Base-by-base conservation (phyloP, 768 basidiomycete genomes). In the Hortiboletus flavorubellus region DNA sequence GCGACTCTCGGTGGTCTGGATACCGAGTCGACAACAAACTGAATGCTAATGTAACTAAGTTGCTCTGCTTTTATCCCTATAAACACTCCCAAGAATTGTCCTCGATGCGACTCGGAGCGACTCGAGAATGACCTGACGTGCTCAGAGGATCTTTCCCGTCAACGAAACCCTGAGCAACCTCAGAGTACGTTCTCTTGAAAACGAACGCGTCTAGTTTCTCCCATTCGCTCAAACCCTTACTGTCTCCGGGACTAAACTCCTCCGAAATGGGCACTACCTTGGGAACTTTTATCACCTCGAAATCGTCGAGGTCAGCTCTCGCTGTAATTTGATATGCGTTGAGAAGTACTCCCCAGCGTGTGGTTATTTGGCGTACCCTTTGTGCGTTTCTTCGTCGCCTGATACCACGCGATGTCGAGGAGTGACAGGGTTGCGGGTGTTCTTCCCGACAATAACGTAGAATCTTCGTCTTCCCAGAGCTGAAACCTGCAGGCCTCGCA, bases 271-370 rank as follows among this genome's bases (percentile, higher is more conserved):
- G 40, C 14, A 67, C 21, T 5, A 65, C 62, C 34, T 34, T 62
- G 18, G 67, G 64, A 14, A 62, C 12, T 30, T 57, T 52, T 30
- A 68, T 40, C 2, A 69, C 49, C 16, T 71, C 69, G 21, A 69
- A 68, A 38, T 62, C 62, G 6, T 41, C 58, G 11, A 51, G n/a
- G 34, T 37, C n/a, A 18, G 49, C 49, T 41, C 48, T 48, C 34
- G 34, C 67, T 71, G 31, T 9, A 33, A 46, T 35, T 46, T 4
- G 4, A 38, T 16, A 4, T 34, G 14, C 14, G 29, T 14, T 56
- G 9, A 54, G 49, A 45, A 33, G 15, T 8, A 31, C 8, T 8
- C 11, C 35, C 4, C 21, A 8, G 31, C 18, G 21, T 41, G 14
- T 5, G n/a, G 9, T 33, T 12, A 18, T 34, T 10, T 11, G 2